Base-by-base conservation (phyloP, 805 yeast species). In the Ogataea kodamae region DNA sequence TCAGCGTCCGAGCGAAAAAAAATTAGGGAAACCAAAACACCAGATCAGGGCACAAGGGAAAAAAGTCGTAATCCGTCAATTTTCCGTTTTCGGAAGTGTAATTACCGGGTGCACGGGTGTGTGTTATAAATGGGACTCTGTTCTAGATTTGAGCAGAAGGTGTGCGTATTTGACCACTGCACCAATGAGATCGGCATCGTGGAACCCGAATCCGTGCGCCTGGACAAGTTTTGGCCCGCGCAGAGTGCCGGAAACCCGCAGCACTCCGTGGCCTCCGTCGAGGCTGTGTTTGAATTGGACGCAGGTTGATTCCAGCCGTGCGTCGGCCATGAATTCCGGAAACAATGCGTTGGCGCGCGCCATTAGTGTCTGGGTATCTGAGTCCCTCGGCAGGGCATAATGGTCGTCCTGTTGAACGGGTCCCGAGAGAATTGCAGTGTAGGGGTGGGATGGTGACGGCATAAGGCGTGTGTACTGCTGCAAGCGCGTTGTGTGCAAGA, bases 381-480 rank as follows among this genome's bases (percentile, higher is more conserved):
- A 49, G 25, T 49, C 52, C 25, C 54, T 40, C 1, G 49, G 40
- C 2, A 13, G 31, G 5, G 22, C n/a, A 21, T 40, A 49, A 15
- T 13, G 13, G 30, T 49, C 54, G 22, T 49, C 40, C 7, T 48
- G 21, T 27, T 49, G 52, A 14, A 39, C 36, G 6, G 54, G 52
- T 4, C 54, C 52, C 18, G 40, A 40, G 9, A 44, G 23, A n/a
- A 39, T 15, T 4, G 43, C 39, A 5, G 39, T 9, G 9, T 33
- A 30, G 12, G 34, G 34, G 19, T 37, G 22, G 3, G 34, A 39
- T 8, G 39, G 20, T 11, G 45, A 16, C 2, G 50, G 52, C 3
- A 42, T 35, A 6, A 49, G 22, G 16, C 39, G 30, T 3, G 54
- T 47, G 21, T 21, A 37, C 30, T 49, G 54, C 25, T 49, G 36